Percentiles rank a stretch among this genome's conserved stretches.
phyloP scores from a whole-genome alignment of 768 basidiomycete species.

The Hericium rajendrae region DNA sequence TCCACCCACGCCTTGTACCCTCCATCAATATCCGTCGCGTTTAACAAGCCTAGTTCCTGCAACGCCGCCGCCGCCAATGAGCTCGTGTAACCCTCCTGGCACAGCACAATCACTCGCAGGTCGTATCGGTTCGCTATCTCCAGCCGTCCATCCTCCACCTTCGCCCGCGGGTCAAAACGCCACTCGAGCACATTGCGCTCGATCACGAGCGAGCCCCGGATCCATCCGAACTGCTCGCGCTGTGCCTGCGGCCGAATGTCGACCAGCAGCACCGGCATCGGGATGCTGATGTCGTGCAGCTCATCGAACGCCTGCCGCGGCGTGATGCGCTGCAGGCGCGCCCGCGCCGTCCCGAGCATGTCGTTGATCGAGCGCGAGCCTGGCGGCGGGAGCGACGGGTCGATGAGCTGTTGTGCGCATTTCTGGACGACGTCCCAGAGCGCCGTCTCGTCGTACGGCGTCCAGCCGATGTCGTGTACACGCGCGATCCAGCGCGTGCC shows the following conservation, averaged over 20 bases:
- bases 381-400: constrained; percentile 53
- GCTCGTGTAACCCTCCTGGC: constrained; percentile 64
- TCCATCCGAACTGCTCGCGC: constrained; percentile 45
- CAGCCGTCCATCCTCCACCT: constrained; percentile 36
- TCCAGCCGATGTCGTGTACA: constrained; percentile 44
- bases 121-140: constrained; percentile 69
- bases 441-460: constrained; percentile 53
- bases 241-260: constrained; percentile 65
- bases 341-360: constrained; percentile 48
- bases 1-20: constrained; percentile 67
- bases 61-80: constrained; percentile 64
- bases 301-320: constrained; percentile 52
- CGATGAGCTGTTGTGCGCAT: constrained; percentile 45
- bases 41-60: constrained; percentile 60
- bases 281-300: constrained; percentile 35
- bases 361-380: constrained; percentile 52
- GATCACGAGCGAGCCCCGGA: constrained; percentile 60
- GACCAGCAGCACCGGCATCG: constrained; percentile 61
- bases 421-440: constrained; percentile 67
- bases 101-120: constrained; percentile 62
- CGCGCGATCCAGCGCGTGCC: constrained; percentile 31
- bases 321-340: constrained; percentile 54
- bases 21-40: constrained; percentile 71
- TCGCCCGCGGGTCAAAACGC: constrained; percentile 64
- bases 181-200: constrained; percentile 75